phyloP scores from a whole-genome alignment of 768 basidiomycete genomes.

The Polyporus arcularius region DNA sequence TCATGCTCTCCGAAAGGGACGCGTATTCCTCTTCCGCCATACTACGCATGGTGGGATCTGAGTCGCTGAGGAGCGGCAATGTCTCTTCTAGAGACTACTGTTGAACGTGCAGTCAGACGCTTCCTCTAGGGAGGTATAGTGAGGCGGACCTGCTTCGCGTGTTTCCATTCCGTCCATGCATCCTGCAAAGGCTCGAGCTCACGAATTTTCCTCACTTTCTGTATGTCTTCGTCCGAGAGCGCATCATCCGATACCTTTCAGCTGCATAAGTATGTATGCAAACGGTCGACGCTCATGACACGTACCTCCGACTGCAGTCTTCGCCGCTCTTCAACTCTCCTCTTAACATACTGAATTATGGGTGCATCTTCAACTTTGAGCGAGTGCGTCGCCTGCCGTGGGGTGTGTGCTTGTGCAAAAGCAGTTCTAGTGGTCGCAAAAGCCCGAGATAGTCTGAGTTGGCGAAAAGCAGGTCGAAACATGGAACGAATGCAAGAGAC shows the following conservation, averaged over 20 bases:
- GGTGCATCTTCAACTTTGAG: constrained; percentile 17
- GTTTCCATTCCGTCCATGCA: constrained; percentile 68
- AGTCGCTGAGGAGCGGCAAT: constrained; percentile 60
- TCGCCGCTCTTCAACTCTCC: constrained; percentile 24
- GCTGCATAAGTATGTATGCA: neutral
- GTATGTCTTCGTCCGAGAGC: constrained; percentile 56
- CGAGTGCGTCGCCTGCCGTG: neutral
- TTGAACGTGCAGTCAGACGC: constrained; percentile 11
- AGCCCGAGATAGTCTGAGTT: neutral
- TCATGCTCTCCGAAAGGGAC: constrained; percentile 39
- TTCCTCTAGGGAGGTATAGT: neutral
- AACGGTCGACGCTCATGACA: neutral
- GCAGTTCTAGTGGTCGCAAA: neutral
- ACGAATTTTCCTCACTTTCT: constrained; percentile 59
- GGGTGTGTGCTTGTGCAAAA: constrained; percentile 6
- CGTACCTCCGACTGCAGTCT: constrained; percentile 26
- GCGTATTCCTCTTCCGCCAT: constrained; percentile 71
- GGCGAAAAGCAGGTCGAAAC: constrained; percentile 2
- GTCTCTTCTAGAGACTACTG: constrained; percentile 71
- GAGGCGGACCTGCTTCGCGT: constrained; percentile 54
- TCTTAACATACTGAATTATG: constrained; percentile 25
- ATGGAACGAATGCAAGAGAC: neutral
- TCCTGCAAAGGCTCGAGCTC: constrained; percentile 66
- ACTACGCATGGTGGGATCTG: constrained; percentile 73
- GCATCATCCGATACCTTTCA: constrained; percentile 53